phyloP scores from a whole-genome alignment of 768 basidiomycete species.

The Pisolithus microcarpus region DNA sequence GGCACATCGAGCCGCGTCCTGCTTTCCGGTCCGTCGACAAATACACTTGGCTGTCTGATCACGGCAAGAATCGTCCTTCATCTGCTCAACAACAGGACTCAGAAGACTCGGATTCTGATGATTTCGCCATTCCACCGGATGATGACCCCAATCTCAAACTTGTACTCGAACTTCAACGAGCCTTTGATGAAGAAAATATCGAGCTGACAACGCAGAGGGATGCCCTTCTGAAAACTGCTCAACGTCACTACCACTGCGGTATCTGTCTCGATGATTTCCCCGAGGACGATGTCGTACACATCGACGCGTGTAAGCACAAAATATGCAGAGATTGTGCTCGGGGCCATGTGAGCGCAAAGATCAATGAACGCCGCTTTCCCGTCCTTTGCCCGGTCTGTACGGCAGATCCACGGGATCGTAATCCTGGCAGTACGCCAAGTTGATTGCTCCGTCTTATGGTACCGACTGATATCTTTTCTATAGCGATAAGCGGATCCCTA shows the following conservation, averaged over 20 bases:
- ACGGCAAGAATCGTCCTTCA: not conserved
- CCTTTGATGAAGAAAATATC: constrained; percentile 37
- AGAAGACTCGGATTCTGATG: not conserved
- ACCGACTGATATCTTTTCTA: not conserved
- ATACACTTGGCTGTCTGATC: not conserved
- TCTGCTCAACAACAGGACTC: not conserved
- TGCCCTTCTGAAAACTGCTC: constrained; percentile 23
- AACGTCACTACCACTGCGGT: constrained; percentile 42
- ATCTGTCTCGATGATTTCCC: constrained; percentile 48
- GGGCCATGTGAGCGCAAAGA: constrained; percentile 37
- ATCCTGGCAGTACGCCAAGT: constrained; percentile 24
- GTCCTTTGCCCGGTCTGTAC: constrained; percentile 54
- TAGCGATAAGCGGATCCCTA: constrained; percentile 33
- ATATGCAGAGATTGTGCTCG: constrained; percentile 50
- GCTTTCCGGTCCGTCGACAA: not conserved
- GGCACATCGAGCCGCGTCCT: constrained; percentile 5
- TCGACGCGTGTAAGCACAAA: constrained; percentile 41
- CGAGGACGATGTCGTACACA: constrained; percentile 34
- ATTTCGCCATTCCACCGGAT: not conserved
- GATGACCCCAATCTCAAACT: constrained; percentile 10
- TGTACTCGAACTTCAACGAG: constrained; percentile 30
- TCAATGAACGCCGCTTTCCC: constrained; percentile 50
- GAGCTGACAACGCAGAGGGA: constrained; percentile 27
- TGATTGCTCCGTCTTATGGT: not conserved
- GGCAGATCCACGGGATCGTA: constrained; percentile 24